These are phyloP conservation scores for Alternaria solani DNA, from an alignment of 2,329 filamentous ascomycete genomes.

Conservation along the genomic window DNA sequence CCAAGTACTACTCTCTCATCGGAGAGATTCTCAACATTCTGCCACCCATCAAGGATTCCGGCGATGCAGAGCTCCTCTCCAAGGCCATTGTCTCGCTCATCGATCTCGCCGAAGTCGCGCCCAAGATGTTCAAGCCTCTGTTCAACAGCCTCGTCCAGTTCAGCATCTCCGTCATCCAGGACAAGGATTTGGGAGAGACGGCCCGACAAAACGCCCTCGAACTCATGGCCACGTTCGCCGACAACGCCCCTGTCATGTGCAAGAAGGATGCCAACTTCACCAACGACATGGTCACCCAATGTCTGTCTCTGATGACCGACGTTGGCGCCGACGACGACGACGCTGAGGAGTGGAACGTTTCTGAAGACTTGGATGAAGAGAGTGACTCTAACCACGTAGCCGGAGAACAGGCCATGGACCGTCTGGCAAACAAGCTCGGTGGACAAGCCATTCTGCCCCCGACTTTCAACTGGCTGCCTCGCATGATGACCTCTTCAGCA, in stretches of 20 bases:
- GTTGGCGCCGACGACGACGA: constrained; percentile 94
- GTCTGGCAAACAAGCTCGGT: constrained; percentile 94
- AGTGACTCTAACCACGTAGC: constrained; percentile 97
- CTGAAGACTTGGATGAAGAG: constrained; percentile 96
- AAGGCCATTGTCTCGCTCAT: constrained; percentile 91
- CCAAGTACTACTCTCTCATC: constrained; percentile 86
- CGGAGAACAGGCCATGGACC: constrained; percentile 98
- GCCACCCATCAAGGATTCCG: constrained; percentile 88
- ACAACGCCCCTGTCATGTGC: constrained; percentile 93
- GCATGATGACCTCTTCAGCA: constrained; percentile 94
- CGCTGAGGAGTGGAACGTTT: constrained; percentile 89
- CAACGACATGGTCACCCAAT: constrained; percentile 97
- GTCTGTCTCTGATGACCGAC: constrained; percentile 96
- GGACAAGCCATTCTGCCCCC: constrained; percentile 91
- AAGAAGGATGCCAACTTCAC: constrained; percentile 93
- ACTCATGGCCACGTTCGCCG: constrained; percentile 97
- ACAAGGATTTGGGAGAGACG: constrained; percentile 91
- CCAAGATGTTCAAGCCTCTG: constrained; percentile 96
- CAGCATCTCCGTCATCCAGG: constrained; percentile 90
- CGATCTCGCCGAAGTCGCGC: constrained; percentile 90
- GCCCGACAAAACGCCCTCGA: constrained; percentile 94
- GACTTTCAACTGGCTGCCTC: constrained; percentile 94
- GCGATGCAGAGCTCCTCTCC: constrained; percentile 89
- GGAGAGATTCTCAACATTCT: constrained; percentile 94
- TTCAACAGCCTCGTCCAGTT: constrained; percentile 94